A percentile compares a stretch with the other conserved stretches of the same genome.
phyloP scores from a whole-genome alignment of 768 basidiomycete species.

The Guyanaporus albipodus region DNA sequence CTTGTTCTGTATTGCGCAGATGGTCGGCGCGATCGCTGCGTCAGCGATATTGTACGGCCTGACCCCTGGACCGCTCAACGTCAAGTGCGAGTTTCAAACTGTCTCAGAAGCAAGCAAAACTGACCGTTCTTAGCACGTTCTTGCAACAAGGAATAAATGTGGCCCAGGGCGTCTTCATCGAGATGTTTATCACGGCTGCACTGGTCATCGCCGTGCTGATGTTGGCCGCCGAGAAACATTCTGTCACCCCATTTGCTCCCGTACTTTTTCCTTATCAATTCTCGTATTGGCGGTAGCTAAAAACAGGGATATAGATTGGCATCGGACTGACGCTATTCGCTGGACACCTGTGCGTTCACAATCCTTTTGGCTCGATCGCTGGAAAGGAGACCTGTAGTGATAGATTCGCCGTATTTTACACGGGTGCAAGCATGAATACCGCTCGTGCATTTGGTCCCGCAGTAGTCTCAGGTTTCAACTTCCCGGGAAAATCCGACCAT shows the following conservation, averaged over 20 bases:
- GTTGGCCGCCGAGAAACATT: slow-evolving; percentile 69
- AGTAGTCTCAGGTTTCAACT: slow-evolving; percentile 53
- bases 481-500: slow-evolving; percentile 38
- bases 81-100: slow-evolving; percentile 40
- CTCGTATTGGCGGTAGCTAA: slow-evolving; percentile 4
- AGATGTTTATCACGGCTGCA: slow-evolving; percentile 63
- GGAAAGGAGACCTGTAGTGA: background rate
- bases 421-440: slow-evolving; percentile 65
- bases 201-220: slow-evolving; percentile 65
- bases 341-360: slow-evolving; percentile 53
- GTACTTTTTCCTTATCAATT: slow-evolving; percentile 27
- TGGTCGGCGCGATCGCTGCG: slow-evolving; percentile 56
- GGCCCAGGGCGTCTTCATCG: slow-evolving; percentile 64
- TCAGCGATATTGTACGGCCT: slow-evolving; percentile 52
- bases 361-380: background rate
- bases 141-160: slow-evolving; percentile 44
- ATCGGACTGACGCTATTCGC: slow-evolving; percentile 64
- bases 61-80: slow-evolving; percentile 50
- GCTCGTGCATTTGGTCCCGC: slow-evolving; percentile 71
- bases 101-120: background rate
- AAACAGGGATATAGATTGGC: slow-evolving; percentile 40
- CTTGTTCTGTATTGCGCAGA: slow-evolving; percentile 58
- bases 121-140: slow-evolving; percentile 39
- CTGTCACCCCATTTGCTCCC: slow-evolving; percentile 64
- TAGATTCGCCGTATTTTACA: slow-evolving; percentile 60